Evolutionary conservation across 2,329 filamentous ascomycete species (phyloP).

Genomic region (Fusarium robinianum): DNA sequence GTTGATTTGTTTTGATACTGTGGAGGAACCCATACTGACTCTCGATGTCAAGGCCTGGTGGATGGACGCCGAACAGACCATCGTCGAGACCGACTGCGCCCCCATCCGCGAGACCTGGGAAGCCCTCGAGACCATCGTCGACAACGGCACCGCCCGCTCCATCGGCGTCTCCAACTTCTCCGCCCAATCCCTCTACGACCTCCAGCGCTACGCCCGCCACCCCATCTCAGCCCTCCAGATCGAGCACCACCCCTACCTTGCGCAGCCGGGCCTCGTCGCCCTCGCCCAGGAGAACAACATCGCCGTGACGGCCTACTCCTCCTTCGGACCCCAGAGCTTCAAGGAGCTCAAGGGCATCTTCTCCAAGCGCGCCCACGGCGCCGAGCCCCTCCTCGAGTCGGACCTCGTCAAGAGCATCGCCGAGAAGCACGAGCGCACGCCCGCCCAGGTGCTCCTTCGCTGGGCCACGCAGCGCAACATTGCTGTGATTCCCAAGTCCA

Average conservation of each 20-base stretch:
- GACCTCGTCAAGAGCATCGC: slow-evolving; percentile 54
- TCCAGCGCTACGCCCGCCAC: slow-evolving; percentile 62
- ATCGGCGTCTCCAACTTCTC: slow-evolving; percentile 83
- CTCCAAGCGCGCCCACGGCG: slow-evolving; percentile 35
- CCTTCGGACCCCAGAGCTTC: slow-evolving; percentile 62
- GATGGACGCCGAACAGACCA: slow-evolving; percentile 45
- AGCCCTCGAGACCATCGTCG: slow-evolving; percentile 74
- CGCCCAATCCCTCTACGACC: slow-evolving; percentile 61
- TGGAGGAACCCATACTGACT: background rate
- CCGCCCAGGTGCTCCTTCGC: slow-evolving; percentile 68
- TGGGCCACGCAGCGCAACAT: slow-evolving; percentile 70
- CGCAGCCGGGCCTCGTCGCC: slow-evolving; percentile 59
- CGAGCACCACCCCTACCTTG: slow-evolving; percentile 71
- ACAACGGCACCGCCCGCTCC: slow-evolving; percentile 66
- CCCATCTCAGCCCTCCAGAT: slow-evolving; percentile 63
- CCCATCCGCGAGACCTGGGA: slow-evolving; percentile 78
- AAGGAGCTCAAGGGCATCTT: slow-evolving; percentile 38
- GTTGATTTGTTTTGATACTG: slow-evolving; percentile 4
- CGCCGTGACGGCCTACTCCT: slow-evolving; percentile 67
- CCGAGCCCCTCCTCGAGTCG: slow-evolving; percentile 39
- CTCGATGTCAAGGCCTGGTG: slow-evolving; percentile 39
- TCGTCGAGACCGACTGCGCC: slow-evolving; percentile 62
- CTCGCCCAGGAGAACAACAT: slow-evolving; percentile 62
- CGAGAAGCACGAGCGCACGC: slow-evolving; percentile 59
- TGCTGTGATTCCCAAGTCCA: slow-evolving; percentile 68